Percentiles rank a stretch among this genome's conserved stretches.
These are phyloP conservation scores for Aspergillus texensis DNA, from an alignment of 2,329 filamentous ascomycete species.

Conservation along the genomic window DNA sequence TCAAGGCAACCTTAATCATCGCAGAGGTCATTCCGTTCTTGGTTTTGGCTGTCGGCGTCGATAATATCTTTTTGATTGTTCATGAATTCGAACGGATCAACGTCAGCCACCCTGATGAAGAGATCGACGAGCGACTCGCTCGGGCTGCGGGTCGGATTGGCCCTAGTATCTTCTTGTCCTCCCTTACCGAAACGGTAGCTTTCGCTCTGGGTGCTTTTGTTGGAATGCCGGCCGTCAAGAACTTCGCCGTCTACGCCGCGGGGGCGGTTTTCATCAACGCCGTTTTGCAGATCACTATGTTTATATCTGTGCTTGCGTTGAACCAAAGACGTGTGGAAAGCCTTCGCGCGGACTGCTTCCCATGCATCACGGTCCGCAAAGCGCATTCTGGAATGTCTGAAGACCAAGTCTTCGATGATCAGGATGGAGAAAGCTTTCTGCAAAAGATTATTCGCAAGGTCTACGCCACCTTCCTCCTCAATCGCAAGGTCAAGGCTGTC, in stretches of 20 bases:
- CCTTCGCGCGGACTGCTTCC: constrained; percentile 86
- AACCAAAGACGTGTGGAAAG: constrained; percentile 92
- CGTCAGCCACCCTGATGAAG: constrained; percentile 82
- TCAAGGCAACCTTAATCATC: constrained; percentile 96
- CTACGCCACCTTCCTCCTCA: constrained; percentile 81
- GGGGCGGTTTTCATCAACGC: constrained; percentile 97
- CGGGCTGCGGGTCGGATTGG: constrained; percentile 94
- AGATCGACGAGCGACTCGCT: constrained; percentile 82
- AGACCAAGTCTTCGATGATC: constrained; percentile 67
- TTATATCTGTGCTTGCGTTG: constrained; percentile 84
- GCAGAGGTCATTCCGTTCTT: constrained; percentile 98
- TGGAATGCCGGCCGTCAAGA: constrained; percentile 95
- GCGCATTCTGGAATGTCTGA: constrained; percentile 68
- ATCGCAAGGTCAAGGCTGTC: constrained; percentile 74
- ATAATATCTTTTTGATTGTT: constrained; percentile 98
- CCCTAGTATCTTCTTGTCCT: constrained; percentile 92
- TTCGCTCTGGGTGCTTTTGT: constrained; percentile 93
- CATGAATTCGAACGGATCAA: constrained; percentile 98
- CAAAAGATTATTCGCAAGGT: constrained; percentile 87
- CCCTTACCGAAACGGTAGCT: constrained; percentile 89
- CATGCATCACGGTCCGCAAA: constrained; percentile 79
- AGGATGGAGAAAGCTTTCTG: constrained; percentile 77
- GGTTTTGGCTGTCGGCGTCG: constrained; percentile 92
- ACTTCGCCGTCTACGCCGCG: constrained; percentile 95
- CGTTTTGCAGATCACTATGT: constrained; percentile 95